Percentiles rank a stretch among this genome's conserved stretches.
phyloP scores from a whole-genome alignment of 805 yeast genomes.

The Lipomyces chichibuensis region DNA sequence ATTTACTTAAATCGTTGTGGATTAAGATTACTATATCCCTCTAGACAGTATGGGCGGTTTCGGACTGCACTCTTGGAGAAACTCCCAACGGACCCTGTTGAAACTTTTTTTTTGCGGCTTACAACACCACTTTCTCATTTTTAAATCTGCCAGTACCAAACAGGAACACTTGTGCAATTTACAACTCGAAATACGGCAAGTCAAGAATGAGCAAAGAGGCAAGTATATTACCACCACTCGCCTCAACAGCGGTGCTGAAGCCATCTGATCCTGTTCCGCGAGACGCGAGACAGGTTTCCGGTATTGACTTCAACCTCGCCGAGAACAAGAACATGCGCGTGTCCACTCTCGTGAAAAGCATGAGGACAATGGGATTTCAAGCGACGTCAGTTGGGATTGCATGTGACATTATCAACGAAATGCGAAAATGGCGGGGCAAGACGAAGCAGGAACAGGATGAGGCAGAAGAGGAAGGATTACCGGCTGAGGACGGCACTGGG shows the following conservation, averaged over 20 bases:
- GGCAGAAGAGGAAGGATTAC: constrained; percentile 58
- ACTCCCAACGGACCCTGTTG: background rate
- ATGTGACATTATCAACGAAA: constrained; percentile 87
- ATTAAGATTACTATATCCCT: too few species aligned
- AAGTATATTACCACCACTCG: constrained; percentile 45
- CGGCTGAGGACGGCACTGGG: constrained; percentile 49
- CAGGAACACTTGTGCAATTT: background rate
- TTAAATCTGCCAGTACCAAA: background rate
- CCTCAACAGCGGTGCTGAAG: constrained; percentile 89
- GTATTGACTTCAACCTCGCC: constrained; percentile 85
- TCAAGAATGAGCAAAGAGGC: background rate
- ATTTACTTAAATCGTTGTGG: too few species aligned
- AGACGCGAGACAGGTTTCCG: constrained; percentile 74
- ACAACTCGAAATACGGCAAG: background rate
- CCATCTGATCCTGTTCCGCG: constrained; percentile 85
- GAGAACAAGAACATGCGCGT: constrained; percentile 79
- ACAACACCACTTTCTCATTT: background rate
- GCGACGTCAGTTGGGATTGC: constrained; percentile 85
- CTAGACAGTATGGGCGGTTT: too few species aligned
- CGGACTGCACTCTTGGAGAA: background rate
- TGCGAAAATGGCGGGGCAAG: constrained; percentile 92
- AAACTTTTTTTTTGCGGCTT: background rate
- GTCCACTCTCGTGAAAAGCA: constrained; percentile 71
- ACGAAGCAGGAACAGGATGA: constrained; percentile 26
- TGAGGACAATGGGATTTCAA: constrained; percentile 97